Base-by-base conservation (phyloP, 345 rosid genomes). In the Rhodamnia rubescens region DNA sequence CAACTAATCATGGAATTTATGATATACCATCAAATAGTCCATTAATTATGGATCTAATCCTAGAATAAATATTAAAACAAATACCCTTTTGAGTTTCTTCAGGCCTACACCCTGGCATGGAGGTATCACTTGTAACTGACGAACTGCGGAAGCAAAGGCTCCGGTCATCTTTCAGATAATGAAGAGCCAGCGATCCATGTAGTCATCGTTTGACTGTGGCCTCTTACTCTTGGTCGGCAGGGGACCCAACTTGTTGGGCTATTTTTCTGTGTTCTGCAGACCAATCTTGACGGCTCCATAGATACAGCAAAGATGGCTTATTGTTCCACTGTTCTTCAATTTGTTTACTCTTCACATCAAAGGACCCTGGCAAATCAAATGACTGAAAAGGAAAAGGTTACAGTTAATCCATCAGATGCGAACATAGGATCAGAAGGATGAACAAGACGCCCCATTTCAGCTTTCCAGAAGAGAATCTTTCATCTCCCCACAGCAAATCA, bases 331-430 rank as follows among this genome's bases (percentile, higher is more conserved):
- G 94, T 20, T 47, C 50, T 47, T 93, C 97, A 89, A 94, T 84
- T 86, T 92, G 95, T 84, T 93, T 94, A 90, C 95, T 95, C 85
- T 90, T 90, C 44, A 83, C 90, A 90, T 91, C 92, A 85, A 94
- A 86, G 61, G 98, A 95, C 40, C 98, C 98, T 58, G 98, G 98
- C 86, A 95, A 91, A 91, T 95, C 96, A 89, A 95, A 96, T 53
- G 99, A 95, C 99, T 97, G 95, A 53, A 55, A 88, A 88, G 55
- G 82, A 18, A 64, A 64, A 64, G 21, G 75, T 64, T 32, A 64
- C n/a, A n/a, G n/a, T n/a, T n/a, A n/a, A n/a, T n/a, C n/a, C n/a
- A n/a, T n/a, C n/a, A n/a, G n/a, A n/a, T 50, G 59, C 83, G 75
- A 64, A 64, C 11, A 16, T 32, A 64, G 36, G 24, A 64, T 64